Conservation (phyloP, 257 asterid genomes). For the Solanum paucissectum region DNA sequence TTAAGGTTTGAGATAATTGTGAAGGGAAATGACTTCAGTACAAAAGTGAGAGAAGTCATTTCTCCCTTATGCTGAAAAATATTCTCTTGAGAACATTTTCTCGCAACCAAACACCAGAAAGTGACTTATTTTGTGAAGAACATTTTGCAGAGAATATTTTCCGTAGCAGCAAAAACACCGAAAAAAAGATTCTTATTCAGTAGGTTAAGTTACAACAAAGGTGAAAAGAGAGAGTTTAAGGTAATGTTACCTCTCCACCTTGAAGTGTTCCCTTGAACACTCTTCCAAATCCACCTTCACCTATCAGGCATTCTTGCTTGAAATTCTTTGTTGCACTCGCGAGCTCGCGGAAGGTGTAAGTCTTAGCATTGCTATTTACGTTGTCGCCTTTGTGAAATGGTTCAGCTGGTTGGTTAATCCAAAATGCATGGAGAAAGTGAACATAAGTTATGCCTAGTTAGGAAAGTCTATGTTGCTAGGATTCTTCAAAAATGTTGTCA, state of each 20-base stretch:
- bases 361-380: background rate
- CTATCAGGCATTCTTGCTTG: constrained; percentile 11
- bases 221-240: background rate
- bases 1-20: background rate
- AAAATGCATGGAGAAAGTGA: background rate
- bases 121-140: background rate
- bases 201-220: background rate
- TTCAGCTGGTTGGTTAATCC: background rate
- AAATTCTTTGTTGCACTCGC: constrained; percentile 16
- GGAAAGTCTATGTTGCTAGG: background rate
- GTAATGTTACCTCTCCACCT: constrained; percentile 11
- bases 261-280: constrained; percentile 17
- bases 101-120: background rate
- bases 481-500: background rate
- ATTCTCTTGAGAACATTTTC: background rate
- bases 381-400: background rate
- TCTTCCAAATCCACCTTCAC: constrained; percentile 16
- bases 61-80: background rate
- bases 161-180: background rate
- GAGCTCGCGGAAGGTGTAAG: constrained; percentile 18
- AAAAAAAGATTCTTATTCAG: background rate
- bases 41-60: background rate
- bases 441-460: background rate
- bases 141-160: background rate
- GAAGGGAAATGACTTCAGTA: background rate